A percentile compares a stretch with the other conserved stretches of the same genome.
These are phyloP conservation scores for Pseudocercospora macadamiae DNA, from an alignment of 2,329 filamentous ascomycete genomes.

Conservation along the genomic window DNA sequence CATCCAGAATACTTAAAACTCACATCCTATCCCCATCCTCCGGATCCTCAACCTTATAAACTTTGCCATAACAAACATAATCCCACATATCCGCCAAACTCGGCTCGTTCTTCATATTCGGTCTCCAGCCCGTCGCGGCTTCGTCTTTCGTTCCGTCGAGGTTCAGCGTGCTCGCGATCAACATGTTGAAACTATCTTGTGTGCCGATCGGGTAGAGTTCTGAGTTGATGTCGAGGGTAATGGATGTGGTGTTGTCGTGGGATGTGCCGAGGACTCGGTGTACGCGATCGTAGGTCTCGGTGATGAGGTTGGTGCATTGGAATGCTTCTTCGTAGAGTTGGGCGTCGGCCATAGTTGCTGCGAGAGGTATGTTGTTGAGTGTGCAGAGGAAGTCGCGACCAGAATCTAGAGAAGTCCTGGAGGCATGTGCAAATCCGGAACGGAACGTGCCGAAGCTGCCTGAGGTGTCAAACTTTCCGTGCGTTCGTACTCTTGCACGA, in stretches of 20 bases:
- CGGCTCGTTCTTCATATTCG: constrained; percentile 59
- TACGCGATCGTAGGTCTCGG: constrained; percentile 92
- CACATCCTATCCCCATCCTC: constrained; percentile 84
- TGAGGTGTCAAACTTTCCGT: not conserved
- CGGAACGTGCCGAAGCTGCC: not conserved
- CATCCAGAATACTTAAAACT: constrained; percentile 43
- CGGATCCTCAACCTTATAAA: constrained; percentile 80
- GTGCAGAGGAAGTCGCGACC: too few relatives aligned
- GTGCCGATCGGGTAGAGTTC: constrained; percentile 81
- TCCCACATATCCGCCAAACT: constrained; percentile 78
- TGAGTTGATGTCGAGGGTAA: constrained; percentile 90
- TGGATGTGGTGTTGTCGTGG: constrained; percentile 70
- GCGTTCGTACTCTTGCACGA: not conserved
- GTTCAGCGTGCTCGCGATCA: constrained; percentile 81
- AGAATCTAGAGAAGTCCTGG: too few relatives aligned
- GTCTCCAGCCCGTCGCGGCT: constrained; percentile 66
- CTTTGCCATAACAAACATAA: constrained; percentile 86
- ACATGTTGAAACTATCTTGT: constrained; percentile 77
- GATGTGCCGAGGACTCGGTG: constrained; percentile 80
- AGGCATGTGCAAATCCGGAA: not conserved
- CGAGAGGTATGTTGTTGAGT: too few relatives aligned
- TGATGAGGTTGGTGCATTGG: constrained; percentile 61
- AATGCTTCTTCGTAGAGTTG: constrained; percentile 33
- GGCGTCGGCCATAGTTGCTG: constrained; percentile 29
- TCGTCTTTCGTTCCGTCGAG: constrained; percentile 74